Evolutionary conservation across 768 basidiomycete species (phyloP), one percentile per base, ranked within the genome.

Genomic region (Amanita molliuscula): DNA sequence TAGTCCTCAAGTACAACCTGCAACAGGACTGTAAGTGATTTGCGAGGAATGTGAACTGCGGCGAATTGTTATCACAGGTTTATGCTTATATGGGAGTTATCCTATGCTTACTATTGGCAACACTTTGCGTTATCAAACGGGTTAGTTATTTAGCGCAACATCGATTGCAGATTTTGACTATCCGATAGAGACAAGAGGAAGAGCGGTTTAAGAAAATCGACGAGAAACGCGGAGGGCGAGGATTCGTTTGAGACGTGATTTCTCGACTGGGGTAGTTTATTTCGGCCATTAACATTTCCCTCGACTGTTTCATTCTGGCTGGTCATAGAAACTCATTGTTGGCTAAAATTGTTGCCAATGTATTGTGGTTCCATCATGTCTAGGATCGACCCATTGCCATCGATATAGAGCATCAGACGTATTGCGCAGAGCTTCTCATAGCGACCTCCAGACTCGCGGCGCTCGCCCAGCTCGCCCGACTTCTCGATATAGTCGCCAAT

Each of bases 151-250:
- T 37, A 15, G 15, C 18, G 4, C 15, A 13, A 45, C 48, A 33
- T n/a, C 49, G 31, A 40, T 28, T 40, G 20, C 40, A 33, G 28
- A 42, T 37, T 40, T 44, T 33, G 48, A 28, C 51, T 33, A 40
- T 34, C 13, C 33, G 28, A 45, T 69, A 90, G 88, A 77, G 89
- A 57, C 70, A 81, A 62, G 83, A 92, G 65, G 73, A 77, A 50
- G 84, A 86, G 57, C 82, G 91, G 31, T 94, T 95, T 75, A 82
- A 78, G 72, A 85, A 75, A 68, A 94, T 95, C 55, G 90, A 94
- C 56, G 78, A 79, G 50, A 95, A 94, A 68, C 83, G 88, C 55
- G 90, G 88, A 55, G 88, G 89, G 44, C 70, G 74, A 54, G 87
- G 88, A 54, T 95, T 95, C 59, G 90, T 93, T 54, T 94, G 67